Evolutionary conservation across 2,329 filamentous ascomycete species (phyloP), one percentile per base, ranked within the genome.

Genomic region (Exserohilum rostratum): DNA sequence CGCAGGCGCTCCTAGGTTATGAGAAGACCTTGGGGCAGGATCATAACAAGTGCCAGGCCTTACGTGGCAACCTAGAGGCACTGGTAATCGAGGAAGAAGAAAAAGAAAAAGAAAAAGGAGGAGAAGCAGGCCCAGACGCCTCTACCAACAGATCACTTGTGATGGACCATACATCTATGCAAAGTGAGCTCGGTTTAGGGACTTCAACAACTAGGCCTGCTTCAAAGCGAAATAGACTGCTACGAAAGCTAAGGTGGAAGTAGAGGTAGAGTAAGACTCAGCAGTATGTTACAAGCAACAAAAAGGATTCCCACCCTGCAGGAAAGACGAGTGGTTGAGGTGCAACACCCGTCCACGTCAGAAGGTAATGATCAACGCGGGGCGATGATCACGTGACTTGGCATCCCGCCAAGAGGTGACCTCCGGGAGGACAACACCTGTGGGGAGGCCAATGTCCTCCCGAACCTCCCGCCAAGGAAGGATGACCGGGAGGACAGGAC

Each of bases 1-100:
- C 31, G 39, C 15, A 50, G 29, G 55, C 55, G 13, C 55, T 58
- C 12, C 17, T 35, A 40, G 51, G 55, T 9, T 55, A 53, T 18
- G 37, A 59, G 46, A 50, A 50, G 13, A 48, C 30, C n/a, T 48
- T 48, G 40, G 43, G 55, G 20, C n/a, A 35, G 18, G 3, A 11
- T 13, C 15, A 27, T 31, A 13, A 18, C 3, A 35, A 46, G 44
- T 38, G 44, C 13, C 33, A 46, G 33, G 30, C 31, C 20, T 46
- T 46, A 13, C 44, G 44, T 18, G 33, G 29, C 15, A 38, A 46
- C 5, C 33, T 46, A 31, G 44, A 17, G n/a, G 44, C 44, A 30
- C 44, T 46, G 30, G 33, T 5, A 11, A 46, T 9, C 27, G 27
- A 31, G 9, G 31, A 25, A 27, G 44, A 27, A 43, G 18, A 43